Base-by-base conservation (phyloP, 495 filamentous ascomycete species). In the Neurospora sp. region DNA sequence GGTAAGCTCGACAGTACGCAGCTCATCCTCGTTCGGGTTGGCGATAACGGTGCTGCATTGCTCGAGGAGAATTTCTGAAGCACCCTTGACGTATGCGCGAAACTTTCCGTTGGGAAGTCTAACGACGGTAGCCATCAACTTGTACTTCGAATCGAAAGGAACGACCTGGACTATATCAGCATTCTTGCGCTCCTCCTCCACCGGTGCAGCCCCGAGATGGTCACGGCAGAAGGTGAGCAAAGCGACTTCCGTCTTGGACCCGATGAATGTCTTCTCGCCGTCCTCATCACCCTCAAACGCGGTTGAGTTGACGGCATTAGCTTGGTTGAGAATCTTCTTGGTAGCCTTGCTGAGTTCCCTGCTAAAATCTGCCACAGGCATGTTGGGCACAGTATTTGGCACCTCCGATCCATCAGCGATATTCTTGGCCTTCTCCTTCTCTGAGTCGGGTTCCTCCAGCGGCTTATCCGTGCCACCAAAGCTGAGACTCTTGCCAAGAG, bases 221-320 rank as follows among this genome's bases (percentile, higher is more conserved):
- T 93, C 91, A 70, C 89, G 87, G 37, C 92, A 92, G 76, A 94
- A 91, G 15, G 84, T 86, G 10, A 97, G 83, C 54, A 97, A 84
- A 6, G 94, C 92, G 10, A 93, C 94, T 77, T 97, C 94, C 0
- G 94, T 97, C 82, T 96, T 97, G 5, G 94, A 96, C 40, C 94
- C 94, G 72, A 96, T 89, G 73, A 94, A 97, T 0, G 88, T 88
- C 34, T 88, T 83, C 1, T 88, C 89, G 11, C 92, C 92, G n/a
- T 93, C 90, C 31, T 88, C 87, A 34, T 94, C 92, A 31, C 92
- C 91, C 80, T 97, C 93, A 73, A 95, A 96, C 5, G 94, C 94
- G 0, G 94, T 96, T 1, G 94, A 95, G 83, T 97, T 97, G 72
- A 94, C 82, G 10, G 90, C 88, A 74, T 96, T 93, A 2, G 93